Evolutionary conservation across 192 early-diverging fungal genomes (phyloP), one percentile per base, ranked within the genome.

Genomic region (Kappamyces sp.): DNA sequence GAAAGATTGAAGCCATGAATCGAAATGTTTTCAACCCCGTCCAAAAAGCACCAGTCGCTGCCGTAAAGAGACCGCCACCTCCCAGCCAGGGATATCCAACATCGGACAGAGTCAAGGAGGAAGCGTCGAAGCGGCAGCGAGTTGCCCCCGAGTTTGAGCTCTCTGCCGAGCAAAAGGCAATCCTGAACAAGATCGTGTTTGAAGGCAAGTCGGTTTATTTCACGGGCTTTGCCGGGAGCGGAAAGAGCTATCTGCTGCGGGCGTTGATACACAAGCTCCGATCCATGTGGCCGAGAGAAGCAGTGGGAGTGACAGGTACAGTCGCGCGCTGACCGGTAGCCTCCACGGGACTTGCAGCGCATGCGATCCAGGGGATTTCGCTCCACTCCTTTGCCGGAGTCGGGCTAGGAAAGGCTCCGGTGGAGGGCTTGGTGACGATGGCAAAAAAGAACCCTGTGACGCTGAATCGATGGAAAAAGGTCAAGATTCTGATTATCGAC

Each of bases 401-500:
- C 13, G 61, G 61, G 8, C 12, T 62, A 7, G 61, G 13, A 43
- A 62, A 62, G 4, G 51, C 34, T 12, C 40, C 39, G 5, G 38
- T 12, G 2, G 51, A 55, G 9, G 51, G 0, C 40, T 52, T 52
- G 51, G 51, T 58, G 41, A 46, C 7, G 35, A 49, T 58, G 12
- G 52, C 62, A 5, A 47, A 46, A n/a, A 40, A 47, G 38, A 70
- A 64, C 41, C 9, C 38, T 6, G 31, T 13, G 44, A 48, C 60
- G 13, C 38, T 47, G 5, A 54, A 46, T 34, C 12, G 72, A 40
- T 78, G 76, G 76, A 35, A 40, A 35, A 37, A 13, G 3, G 63
- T 69, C 44, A 61, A 69, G 34, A 61, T 76, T 3, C 49, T 79
- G 40, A 76, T 79, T 48, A 74, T 79, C 40, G 77, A 76, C 47